These are phyloP conservation scores for Dinochytrium kinnereticum DNA, from an alignment of 371 early-diverging fungal species.

Conservation along the genomic window DNA sequence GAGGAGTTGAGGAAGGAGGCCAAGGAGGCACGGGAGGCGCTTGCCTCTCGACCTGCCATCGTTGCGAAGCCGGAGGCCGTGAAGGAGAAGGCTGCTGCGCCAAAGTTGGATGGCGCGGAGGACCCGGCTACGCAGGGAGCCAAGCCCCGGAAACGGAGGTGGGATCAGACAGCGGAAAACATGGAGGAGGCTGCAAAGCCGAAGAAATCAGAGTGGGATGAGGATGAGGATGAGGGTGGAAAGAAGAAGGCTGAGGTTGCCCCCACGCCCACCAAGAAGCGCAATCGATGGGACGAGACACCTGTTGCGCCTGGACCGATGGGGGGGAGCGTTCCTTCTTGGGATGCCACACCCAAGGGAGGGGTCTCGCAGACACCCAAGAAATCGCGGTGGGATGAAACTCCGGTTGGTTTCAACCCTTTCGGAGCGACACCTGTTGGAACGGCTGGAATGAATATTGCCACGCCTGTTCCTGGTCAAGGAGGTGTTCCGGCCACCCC, in stretches of 20 bases:
- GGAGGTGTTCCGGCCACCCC: slow-evolving; percentile 77
- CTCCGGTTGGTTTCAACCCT: slow-evolving; percentile 63
- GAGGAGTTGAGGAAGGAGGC: slow-evolving; percentile 55
- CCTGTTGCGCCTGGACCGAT: slow-evolving; percentile 57
- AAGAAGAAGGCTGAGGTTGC: slow-evolving; percentile 78
- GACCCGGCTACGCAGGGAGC: too few species aligned
- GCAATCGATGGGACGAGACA: slow-evolving; percentile 69
- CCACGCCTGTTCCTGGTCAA: slow-evolving; percentile 75
- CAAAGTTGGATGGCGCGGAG: too few species aligned
- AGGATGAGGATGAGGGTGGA: slow-evolving; percentile 61
- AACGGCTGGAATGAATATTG: slow-evolving; percentile 62
- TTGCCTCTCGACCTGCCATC: slow-evolving; percentile 20
- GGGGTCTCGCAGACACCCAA: slow-evolving; percentile 44
- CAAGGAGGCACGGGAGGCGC: slow-evolving; percentile 21
- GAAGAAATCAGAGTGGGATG: slow-evolving; percentile 68
- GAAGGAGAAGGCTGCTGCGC: slow-evolving; percentile 31
- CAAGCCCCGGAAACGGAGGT: slow-evolving; percentile 72
- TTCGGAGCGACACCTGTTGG: slow-evolving; percentile 75
- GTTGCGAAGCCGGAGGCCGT: slow-evolving; percentile 23
- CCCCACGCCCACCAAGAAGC: slow-evolving; percentile 50
- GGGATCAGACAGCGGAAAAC: slow-evolving; percentile 79
- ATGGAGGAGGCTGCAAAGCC: slow-evolving; percentile 29
- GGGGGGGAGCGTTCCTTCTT: slow-evolving; percentile 33
- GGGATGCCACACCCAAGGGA: slow-evolving; percentile 54
- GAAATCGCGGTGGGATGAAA: slow-evolving; percentile 64